phyloP scores from a whole-genome alignment of 177 flowering plant species.

The Vitis hybrid region DNA sequence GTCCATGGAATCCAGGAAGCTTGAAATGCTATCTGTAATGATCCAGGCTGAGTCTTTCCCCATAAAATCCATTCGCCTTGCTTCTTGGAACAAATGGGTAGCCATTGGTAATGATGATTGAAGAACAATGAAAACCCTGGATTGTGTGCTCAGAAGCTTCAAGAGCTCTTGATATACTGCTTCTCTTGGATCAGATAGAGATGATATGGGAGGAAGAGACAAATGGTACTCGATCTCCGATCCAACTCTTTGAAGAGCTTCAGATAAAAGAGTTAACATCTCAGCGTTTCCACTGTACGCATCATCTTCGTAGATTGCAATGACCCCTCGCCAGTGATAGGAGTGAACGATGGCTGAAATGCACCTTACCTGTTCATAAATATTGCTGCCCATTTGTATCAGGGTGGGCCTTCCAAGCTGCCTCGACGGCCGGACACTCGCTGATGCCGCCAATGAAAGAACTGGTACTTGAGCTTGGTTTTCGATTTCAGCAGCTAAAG shows the following conservation, averaged over 20 bases:
- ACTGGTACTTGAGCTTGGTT: neutral
- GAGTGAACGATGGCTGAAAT: neutral
- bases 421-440: neutral
- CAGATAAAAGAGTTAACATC: neutral
- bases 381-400: neutral
- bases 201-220: slow-evolving; percentile 9
- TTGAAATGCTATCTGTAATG: too few species aligned
- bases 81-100: slow-evolving; percentile 5
- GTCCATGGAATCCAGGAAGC: too few species aligned
- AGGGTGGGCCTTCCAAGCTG: neutral
- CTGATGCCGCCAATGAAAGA: neutral
- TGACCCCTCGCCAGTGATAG: neutral
- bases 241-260: slow-evolving; percentile 11
- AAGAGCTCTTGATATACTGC: neutral
- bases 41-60: slow-evolving; percentile 18
- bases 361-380: neutral
- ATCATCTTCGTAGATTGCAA: neutral
- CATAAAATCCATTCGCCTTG: slow-evolving; percentile 10
- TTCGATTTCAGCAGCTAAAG: neutral
- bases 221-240: slow-evolving; percentile 8
- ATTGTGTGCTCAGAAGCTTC: slow-evolving; percentile 1
- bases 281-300: neutral
- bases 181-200: slow-evolving; percentile 7
- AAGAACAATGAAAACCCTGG: slow-evolving; percentile 12
- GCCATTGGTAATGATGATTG: slow-evolving; percentile 3